Evolutionary conservation across 2,329 filamentous ascomycete species (phyloP), one percentile per base, ranked within the genome.

Genomic region (Penicillium vulpinum): DNA sequence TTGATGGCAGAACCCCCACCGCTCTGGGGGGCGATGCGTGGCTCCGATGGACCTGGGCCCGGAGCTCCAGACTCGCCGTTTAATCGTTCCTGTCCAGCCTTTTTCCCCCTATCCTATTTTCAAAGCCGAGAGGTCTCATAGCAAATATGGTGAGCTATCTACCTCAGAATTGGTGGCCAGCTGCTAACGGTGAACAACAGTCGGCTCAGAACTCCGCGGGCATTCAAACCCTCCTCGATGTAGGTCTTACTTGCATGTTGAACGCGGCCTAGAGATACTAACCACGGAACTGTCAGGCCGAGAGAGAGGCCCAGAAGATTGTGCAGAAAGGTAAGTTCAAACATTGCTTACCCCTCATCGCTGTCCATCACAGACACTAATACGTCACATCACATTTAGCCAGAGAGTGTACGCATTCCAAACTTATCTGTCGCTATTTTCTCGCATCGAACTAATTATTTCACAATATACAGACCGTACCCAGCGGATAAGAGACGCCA

Each of bases 301-400:
- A 99, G 85, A 89, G 92, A 78, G 93, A 97, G 78, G 94, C 94
- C 60, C 93, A 96, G 80, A 97, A 97, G 85, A 99, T 99, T 76
- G 92, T 99, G 57, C 93, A 97, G 78, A 92, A 94, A 85, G 90
- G 93, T 95, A 77, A 59, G 80, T 75, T 36, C 38, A 39, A 28
- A 21, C 5, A 21, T 38, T 26, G 21, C 39, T 36, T 28, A 2
- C 22, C 52, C 50, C 39, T 44, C 35, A 43, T 45, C 29, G 15
- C 36, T 24, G 24, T 38, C 22, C 45, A 45, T 47, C 29, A 29
- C 47, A 38, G 51, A 55, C 59, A 62, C 66, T 70, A 57, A 70
- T 60, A 57, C 55, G 50, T 60, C 53, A 50, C 58, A 63, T 73
- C 65, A 70, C 39, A 40, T 66, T 54, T 67, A 95, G 91, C 91